These are phyloP conservation scores for Mycogone perniciosa DNA, from an alignment of 2,329 filamentous ascomycete genomes.

Conservation along the genomic window DNA sequence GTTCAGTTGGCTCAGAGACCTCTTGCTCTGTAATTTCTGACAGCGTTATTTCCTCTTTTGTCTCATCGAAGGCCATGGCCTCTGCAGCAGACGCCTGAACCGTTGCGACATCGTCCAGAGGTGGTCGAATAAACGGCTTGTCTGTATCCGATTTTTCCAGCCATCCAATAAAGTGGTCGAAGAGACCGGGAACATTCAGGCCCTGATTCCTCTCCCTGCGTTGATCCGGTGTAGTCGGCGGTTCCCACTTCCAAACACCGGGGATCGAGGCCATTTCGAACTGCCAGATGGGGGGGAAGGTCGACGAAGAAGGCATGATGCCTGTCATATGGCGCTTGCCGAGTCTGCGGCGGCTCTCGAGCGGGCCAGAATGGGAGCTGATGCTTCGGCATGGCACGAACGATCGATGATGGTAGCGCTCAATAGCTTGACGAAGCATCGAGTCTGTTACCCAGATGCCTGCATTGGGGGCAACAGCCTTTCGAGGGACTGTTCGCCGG, in stretches of 20 bases:
- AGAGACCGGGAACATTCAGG: constrained; percentile 14
- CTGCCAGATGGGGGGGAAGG: constrained; percentile 39
- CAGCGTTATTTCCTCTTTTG: not conserved
- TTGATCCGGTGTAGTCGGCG: constrained; percentile 33
- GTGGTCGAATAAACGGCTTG: constrained; percentile 16
- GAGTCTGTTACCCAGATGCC: constrained; percentile 28
- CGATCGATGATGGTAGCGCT: constrained; percentile 23
- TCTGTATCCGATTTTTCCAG: constrained; percentile 20
- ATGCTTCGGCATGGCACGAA: constrained; percentile 22
- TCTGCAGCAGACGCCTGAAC: constrained; percentile 5
- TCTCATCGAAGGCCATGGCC: constrained; percentile 4
- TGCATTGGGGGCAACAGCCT: constrained; percentile 16
- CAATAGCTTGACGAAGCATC: constrained; percentile 27
- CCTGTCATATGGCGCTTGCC: constrained; percentile 50
- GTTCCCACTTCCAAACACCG: constrained; percentile 46
- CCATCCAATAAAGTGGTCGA: constrained; percentile 26
- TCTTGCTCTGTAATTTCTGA: not conserved
- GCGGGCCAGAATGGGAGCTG: constrained; percentile 44
- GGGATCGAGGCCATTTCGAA: constrained; percentile 39
- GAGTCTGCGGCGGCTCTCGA: constrained; percentile 48
- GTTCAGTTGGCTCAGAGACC: not conserved
- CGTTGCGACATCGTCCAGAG: constrained; percentile 2
- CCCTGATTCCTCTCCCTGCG: constrained; percentile 20
- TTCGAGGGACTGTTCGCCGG: constrained; percentile 18
- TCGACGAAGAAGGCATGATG: constrained; percentile 34